A percentile compares a stretch with the other conserved stretches of the same genome.
Evolutionary conservation across 2,329 filamentous ascomycete genomes (phyloP).

Genomic region (Ceratocystis cacaofunesta): DNA sequence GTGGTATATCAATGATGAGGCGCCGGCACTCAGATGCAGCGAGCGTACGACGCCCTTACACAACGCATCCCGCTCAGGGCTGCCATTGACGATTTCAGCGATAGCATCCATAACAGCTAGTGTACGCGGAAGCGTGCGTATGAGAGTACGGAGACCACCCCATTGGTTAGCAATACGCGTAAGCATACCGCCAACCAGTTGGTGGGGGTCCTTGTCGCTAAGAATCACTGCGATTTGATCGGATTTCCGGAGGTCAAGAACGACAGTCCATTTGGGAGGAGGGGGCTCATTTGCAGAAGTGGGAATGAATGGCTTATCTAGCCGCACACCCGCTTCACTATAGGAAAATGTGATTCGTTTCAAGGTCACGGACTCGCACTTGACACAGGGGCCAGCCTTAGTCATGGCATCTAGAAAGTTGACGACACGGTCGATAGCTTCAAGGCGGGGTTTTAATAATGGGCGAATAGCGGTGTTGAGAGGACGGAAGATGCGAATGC

Average conservation of each 20-base stretch:
- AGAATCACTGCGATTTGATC: slow-evolving; percentile 24
- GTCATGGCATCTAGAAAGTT: slow-evolving; percentile 53
- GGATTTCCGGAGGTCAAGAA: slow-evolving; percentile 40
- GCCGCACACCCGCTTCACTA: slow-evolving; percentile 23
- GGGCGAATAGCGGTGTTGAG: slow-evolving; percentile 46
- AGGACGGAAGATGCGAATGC: slow-evolving; percentile 41
- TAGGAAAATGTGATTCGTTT: slow-evolving; percentile 57
- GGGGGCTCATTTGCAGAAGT: background rate
- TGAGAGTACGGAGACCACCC: slow-evolving; percentile 38
- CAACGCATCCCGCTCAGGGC: slow-evolving; percentile 30
- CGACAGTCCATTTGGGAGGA: slow-evolving; percentile 35
- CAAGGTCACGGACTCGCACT: slow-evolving; percentile 45
- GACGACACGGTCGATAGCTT: slow-evolving; percentile 55
- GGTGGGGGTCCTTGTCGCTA: slow-evolving; percentile 50
- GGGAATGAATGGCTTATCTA: slow-evolving; percentile 2
- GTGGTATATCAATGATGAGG: slow-evolving; percentile 41
- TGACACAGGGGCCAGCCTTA: slow-evolving; percentile 38
- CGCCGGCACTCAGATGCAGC: slow-evolving; percentile 40
- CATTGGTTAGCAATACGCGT: slow-evolving; percentile 41
- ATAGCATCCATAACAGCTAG: slow-evolving; percentile 51
- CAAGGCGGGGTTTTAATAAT: slow-evolving; percentile 43
- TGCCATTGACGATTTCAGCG: slow-evolving; percentile 42
- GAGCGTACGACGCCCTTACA: slow-evolving; percentile 36
- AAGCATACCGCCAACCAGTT: slow-evolving; percentile 45
- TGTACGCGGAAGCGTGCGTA: slow-evolving; percentile 41